Evolutionary conservation across 257 asterid species (phyloP).

Genomic region (Penstemon newberryi): DNA sequence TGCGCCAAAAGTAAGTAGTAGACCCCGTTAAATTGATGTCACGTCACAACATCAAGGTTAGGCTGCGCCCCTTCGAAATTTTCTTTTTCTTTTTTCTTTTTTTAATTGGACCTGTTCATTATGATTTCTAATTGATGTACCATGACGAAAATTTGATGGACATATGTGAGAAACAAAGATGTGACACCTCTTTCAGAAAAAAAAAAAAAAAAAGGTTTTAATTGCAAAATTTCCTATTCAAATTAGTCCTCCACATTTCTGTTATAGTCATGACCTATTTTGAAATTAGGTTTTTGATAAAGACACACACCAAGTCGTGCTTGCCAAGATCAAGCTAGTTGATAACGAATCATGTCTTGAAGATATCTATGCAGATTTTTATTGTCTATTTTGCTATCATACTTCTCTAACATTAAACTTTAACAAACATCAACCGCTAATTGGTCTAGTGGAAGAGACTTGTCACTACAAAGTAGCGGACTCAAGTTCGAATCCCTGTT

Average conservation of each 20-base stretch:
- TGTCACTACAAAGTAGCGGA: no score
- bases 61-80: not conserved
- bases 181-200: slow-evolving; percentile 22
- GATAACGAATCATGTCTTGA: no score
- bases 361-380: no score
- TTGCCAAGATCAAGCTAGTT: not conserved
- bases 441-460: no score
- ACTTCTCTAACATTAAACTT: not conserved
- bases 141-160: not conserved
- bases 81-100: not conserved
- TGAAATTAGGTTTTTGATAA: slow-evolving; percentile 36
- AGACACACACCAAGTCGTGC: slow-evolving; percentile 31
- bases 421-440: no score
- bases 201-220: not conserved
- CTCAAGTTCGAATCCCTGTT: no score
- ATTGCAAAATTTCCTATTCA: slow-evolving; percentile 2
- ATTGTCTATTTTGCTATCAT: no score
- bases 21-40: no score
- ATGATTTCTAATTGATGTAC: not conserved
- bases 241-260: slow-evolving; percentile 12
- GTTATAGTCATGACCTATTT: slow-evolving; percentile 14
- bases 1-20: no score
- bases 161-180: not conserved
- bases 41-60: no score
- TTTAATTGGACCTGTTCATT: not conserved